Percentiles rank a stretch among this genome's conserved stretches.
phyloP scores from a whole-genome alignment of 2,329 filamentous ascomycete species.

The Hyphodiscus sp. region DNA sequence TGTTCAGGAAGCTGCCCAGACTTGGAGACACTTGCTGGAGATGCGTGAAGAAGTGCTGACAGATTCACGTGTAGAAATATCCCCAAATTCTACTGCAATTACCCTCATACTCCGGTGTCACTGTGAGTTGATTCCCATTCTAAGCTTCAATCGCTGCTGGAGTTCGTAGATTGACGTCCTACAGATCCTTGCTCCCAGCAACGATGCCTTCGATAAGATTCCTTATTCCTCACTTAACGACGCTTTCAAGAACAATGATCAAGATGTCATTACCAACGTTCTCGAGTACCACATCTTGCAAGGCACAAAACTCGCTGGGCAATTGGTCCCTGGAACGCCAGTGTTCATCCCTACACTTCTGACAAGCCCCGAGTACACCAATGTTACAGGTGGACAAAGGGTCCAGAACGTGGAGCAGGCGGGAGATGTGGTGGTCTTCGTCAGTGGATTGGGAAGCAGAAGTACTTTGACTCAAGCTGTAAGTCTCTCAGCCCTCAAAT shows the following conservation, averaged over 20 bases:
- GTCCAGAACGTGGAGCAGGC: constrained; percentile 38
- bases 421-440: constrained; percentile 35
- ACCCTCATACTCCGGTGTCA: constrained; percentile 38
- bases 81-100: constrained; percentile 39
- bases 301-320: constrained; percentile 24
- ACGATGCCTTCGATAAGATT: constrained; percentile 32
- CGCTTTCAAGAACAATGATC: constrained; percentile 30
- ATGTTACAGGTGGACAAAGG: constrained; percentile 44
- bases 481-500: neutral
- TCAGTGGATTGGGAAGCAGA: constrained; percentile 36
- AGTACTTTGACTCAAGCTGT: constrained; percentile 34
- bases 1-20: neutral
- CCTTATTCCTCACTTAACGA: constrained; percentile 29
- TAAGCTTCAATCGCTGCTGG: neutral
- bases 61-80: constrained; percentile 34
- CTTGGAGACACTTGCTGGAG: neutral
- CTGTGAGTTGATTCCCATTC: constrained; percentile 29
- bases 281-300: constrained; percentile 32
- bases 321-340: constrained; percentile 31
- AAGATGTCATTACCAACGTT: constrained; percentile 32
- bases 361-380: constrained; percentile 36
- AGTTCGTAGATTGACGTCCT: neutral
- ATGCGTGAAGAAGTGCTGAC: constrained; percentile 5
- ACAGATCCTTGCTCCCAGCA: constrained; percentile 31
- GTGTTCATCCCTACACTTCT: constrained; percentile 40